A percentile compares a stretch with the other conserved stretches of the same genome.
These are phyloP conservation scores for Parachaetomium inaequale DNA, from an alignment of 495 filamentous ascomycete species.

Conservation along the genomic window DNA sequence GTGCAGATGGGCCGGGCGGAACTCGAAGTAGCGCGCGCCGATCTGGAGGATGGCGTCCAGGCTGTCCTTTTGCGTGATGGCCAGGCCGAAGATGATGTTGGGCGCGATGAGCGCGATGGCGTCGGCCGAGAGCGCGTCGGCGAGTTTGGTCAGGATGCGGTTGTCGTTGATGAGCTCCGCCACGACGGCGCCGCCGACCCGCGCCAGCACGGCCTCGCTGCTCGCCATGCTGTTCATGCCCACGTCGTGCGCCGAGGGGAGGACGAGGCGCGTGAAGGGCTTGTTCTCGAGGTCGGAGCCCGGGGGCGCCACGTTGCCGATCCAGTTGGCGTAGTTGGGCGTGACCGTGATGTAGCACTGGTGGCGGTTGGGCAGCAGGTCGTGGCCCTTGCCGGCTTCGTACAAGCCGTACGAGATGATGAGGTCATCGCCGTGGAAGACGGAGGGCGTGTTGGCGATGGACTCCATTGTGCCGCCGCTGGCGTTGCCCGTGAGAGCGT, in stretches of 20 bases:
- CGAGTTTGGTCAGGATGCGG: constrained; percentile 29
- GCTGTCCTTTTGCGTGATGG: constrained; percentile 53
- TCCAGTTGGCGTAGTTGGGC: constrained; percentile 45
- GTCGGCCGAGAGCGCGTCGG: constrained; percentile 32
- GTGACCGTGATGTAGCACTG: constrained; percentile 53
- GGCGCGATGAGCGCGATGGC: constrained; percentile 43
- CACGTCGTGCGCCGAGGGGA: constrained; percentile 48
- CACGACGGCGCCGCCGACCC: constrained; percentile 39
- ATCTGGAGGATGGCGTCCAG: constrained; percentile 45
- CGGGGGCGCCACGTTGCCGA: constrained; percentile 41
- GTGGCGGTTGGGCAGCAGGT: constrained; percentile 43
- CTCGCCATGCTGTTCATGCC: constrained; percentile 56
- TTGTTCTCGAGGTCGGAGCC: constrained; percentile 40
- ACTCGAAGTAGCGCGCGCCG: constrained; percentile 55
- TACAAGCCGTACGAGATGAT: constrained; percentile 50
- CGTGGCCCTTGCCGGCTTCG: constrained; percentile 44
- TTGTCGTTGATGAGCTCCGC: constrained; percentile 35
- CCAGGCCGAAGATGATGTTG: constrained; percentile 49
- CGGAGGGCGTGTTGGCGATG: constrained; percentile 42
- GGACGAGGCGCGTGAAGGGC: constrained; percentile 46
- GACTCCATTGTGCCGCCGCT: constrained; percentile 46
- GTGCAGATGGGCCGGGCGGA: constrained; percentile 50
- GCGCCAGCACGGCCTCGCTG: constrained; percentile 37
- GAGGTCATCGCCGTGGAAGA: constrained; percentile 34
- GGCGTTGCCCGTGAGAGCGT: constrained; percentile 46